Evolutionary conservation across 768 basidiomycete species (phyloP), one percentile per base, ranked within the genome.

Genomic region (Solioccasus polychromus): DNA sequence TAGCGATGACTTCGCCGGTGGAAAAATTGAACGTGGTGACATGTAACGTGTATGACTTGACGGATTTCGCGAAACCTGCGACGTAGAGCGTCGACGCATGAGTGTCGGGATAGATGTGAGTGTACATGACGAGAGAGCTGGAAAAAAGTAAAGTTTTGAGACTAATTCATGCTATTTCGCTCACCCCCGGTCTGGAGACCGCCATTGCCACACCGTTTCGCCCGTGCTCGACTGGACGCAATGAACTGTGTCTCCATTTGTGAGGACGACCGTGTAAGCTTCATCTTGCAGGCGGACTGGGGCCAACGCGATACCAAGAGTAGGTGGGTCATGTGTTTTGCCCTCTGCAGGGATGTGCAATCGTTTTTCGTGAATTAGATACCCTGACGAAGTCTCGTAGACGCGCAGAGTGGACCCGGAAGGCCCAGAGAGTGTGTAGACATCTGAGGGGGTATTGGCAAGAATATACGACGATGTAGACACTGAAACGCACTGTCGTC

Each of bases 391-490:
- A 4, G 71, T 64, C 30, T 91, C 82, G 57, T 92, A 84, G 3
- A 79, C 62, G 18, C 92, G 80, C 17, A 91, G 68, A 2, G 71
- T 85, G 4, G 83, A 71, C 9, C 84, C 88, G 2, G 80, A 81
- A 2, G 81, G 73, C 8, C 91, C 90, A 35, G 93, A 93, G 18
- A 95, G 69, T 3, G 85, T 69, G 25, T 82, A 77, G 31, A 94
- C 67, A 29, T 71, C 92, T 92, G 44, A 17, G 5, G 17, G n/a
- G 19, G 8, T 0, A 26, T 53, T 17, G 45, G 32, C 4, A 14
- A 40, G 12, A 19, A 22, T 4, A 3, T 11, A 3, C 7, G 17
- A 25, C 19, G 19, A 43, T 23, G 3, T 8, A 4, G 17, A 25
- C 8, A 22, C 5, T 14, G 34, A 17, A 25, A 71, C 82, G 39